phyloP scores from a whole-genome alignment of 805 yeast genomes.

The Candida alai region DNA sequence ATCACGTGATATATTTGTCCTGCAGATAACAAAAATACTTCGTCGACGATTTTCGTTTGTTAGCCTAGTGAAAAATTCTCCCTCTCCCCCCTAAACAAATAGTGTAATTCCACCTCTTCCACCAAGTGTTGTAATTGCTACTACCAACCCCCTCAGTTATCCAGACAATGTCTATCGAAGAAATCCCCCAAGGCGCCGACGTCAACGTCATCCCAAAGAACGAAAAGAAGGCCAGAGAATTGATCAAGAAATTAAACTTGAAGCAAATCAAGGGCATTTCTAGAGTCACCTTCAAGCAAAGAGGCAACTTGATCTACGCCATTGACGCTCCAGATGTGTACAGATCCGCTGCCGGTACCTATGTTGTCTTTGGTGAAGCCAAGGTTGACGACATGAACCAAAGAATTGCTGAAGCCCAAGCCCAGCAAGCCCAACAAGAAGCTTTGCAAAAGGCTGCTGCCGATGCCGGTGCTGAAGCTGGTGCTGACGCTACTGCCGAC shows the following conservation, averaged over 20 bases:
- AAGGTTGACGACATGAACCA: slow-evolving; percentile 91
- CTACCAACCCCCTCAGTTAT: no score
- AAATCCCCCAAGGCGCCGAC: slow-evolving; percentile 80
- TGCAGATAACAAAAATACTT: no score
- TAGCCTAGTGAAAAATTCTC: no score
- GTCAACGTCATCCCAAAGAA: slow-evolving; percentile 79
- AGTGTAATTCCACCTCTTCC: no score
- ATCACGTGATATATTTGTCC: no score
- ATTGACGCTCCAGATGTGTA: slow-evolving; percentile 92
- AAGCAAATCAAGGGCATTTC: slow-evolving; percentile 88
- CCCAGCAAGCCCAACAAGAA: slow-evolving; percentile 60
- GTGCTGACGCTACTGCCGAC: slow-evolving; percentile 30
- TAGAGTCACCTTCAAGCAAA: slow-evolving; percentile 93
- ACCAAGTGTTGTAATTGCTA: no score
- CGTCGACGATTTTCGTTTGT: no score
- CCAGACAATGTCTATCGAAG: slow-evolving; percentile 45
- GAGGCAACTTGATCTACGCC: slow-evolving; percentile 87
- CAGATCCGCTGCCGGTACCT: slow-evolving; percentile 91
- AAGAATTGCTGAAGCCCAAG: slow-evolving; percentile 80
- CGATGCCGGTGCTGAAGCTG: slow-evolving; percentile 28
- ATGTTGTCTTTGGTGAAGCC: slow-evolving; percentile 97
- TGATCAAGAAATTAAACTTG: slow-evolving; percentile 82
- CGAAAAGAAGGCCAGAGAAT: slow-evolving; percentile 94
- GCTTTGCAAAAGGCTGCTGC: slow-evolving; percentile 44
- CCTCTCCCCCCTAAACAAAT: no score